Conservation (phyloP, 208 protist species). For the Leishmania martiniquensis region DNA sequence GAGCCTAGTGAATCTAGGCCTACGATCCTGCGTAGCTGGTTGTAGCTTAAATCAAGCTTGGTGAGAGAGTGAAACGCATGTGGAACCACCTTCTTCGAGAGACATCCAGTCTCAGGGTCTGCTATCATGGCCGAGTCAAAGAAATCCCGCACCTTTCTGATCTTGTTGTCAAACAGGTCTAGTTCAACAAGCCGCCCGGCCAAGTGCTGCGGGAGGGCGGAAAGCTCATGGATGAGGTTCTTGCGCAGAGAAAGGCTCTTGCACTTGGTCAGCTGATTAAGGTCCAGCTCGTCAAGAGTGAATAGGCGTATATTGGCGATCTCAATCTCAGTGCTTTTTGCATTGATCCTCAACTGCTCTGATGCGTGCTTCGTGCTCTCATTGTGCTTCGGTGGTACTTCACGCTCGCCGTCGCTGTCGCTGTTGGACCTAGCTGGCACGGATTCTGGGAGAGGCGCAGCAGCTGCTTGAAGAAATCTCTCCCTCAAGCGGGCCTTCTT, state of each 20-base stretch:
- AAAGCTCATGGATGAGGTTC: conserved; percentile 90
- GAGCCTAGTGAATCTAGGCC: conserved; percentile 70
- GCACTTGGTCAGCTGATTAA: conserved; percentile 65
- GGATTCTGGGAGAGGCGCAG: conserved; percentile 3
- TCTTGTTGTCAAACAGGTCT: conserved; percentile 94
- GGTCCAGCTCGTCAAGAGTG: conserved; percentile 81
- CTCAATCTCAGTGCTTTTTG: conserved; percentile 61
- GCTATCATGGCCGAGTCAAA: conserved; percentile 44
- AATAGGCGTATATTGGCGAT: conserved; percentile 89
- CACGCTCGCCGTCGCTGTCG: conserved; percentile 25
- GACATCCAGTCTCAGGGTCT: conserved; percentile 4
- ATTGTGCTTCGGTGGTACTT: conserved; percentile 20
- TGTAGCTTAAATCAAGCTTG: conserved; percentile 93
- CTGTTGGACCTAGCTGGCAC: conserved; percentile 19
- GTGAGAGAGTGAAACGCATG: conserved; percentile 57
- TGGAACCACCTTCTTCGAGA: conserved; percentile 32
- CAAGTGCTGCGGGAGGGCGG: conserved; percentile 70
- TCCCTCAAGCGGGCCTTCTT: conserved; percentile 32
- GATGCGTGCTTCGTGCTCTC: conserved; percentile 23
- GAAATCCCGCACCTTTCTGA: conserved; percentile 80
- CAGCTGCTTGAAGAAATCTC: conserved; percentile 26
- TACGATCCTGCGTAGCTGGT: conserved; percentile 78
- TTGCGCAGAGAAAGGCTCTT: conserved; percentile 79
- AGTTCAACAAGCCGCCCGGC: conserved; percentile 67
- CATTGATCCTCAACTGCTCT: conserved; percentile 59